Evolutionary conservation across 768 basidiomycete species (phyloP), one percentile per base, ranked within the genome.

Genomic region (Sutorius australiensis): DNA sequence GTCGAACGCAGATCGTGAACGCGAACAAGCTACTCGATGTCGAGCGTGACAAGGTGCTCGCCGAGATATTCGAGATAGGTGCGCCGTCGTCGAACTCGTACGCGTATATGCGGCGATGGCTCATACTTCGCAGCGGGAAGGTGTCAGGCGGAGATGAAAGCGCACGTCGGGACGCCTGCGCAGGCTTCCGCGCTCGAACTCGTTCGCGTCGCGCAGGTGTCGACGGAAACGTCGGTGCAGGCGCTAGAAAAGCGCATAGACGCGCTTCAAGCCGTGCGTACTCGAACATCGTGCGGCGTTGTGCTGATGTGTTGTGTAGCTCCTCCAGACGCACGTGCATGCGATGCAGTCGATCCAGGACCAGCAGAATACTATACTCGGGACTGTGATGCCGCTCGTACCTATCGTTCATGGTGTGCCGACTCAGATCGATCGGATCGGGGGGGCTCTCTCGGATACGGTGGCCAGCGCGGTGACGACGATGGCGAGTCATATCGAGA

Each of bases 361-460:
- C 14, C 65, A 66, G 28, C 62, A 66, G 19, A 64, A 62, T 16
- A 46, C 51, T 0, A 31, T 67, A 34, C 53, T 87, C 2, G 63
- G 80, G 21, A 71, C 80, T 11, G 67, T 89, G 2, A 55, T 80
- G 0, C 84, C 87, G 7, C 66, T 89, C 14, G 66, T 85, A 3
- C 84, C 87, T 27, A 68, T 85, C 5, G 54, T 87, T 2, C 83
- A 86, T 53, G 70, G 80, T 9, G 57, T 88, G 17, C 80, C 84
- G 1, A 64, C 79, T 1, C 82, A 85, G 58, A 74, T 87, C 48
- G 67, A 69, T 12, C 62, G 61, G 32, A 53, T 61, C 47, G 68
- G 63, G 50, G 16, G 46, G 3, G 30, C 51, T 7, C 17, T 67
- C 11, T 53, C 59, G 0, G 61, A 63, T 19, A 50, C 49, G 56